Conservation (phyloP, 1,139 yeast genomes). For the Nadsonia starkeyi-henricii region DNA sequence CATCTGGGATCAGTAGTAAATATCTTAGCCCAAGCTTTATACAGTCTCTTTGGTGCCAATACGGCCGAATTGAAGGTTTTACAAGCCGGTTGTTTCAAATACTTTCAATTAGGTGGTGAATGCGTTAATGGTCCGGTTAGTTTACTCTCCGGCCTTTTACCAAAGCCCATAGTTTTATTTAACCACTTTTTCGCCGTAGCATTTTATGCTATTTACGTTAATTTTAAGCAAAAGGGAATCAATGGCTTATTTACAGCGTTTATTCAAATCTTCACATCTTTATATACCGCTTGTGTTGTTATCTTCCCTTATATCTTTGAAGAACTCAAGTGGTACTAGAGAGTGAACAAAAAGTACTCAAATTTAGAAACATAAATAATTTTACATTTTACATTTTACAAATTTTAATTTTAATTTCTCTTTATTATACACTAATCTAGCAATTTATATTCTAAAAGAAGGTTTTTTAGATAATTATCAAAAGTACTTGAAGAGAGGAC, state of each 20-base stretch:
- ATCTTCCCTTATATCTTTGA: slow-evolving; percentile 28
- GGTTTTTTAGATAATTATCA: too few relatives aligned
- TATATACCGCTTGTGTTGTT: slow-evolving; percentile 62
- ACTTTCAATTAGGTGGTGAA: slow-evolving; percentile 74
- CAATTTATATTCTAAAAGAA: too few relatives aligned
- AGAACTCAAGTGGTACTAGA: slow-evolving; percentile 15
- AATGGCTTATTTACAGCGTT: slow-evolving; percentile 61
- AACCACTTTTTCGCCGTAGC: slow-evolving; percentile 87
- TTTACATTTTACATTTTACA: too few relatives aligned
- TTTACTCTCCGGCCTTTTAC: slow-evolving; percentile 67
- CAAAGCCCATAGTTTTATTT: slow-evolving; percentile 59
- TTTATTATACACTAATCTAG: too few relatives aligned
- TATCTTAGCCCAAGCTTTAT: slow-evolving; percentile 80
- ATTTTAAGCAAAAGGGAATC: slow-evolving; percentile 52
- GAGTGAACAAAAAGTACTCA: not conserved
- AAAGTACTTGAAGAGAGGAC: too few relatives aligned
- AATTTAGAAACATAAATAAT: too few relatives aligned
- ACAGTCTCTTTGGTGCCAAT: slow-evolving; percentile 82
- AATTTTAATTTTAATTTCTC: too few relatives aligned
- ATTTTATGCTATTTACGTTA: slow-evolving; percentile 60
- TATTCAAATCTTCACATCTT: slow-evolving; percentile 51
- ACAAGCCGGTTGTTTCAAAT: slow-evolving; percentile 80
- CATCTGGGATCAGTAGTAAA: slow-evolving; percentile 71
- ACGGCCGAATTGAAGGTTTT: slow-evolving; percentile 46
- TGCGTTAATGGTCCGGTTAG: slow-evolving; percentile 71